Evolutionary conservation across 768 basidiomycete species (phyloP).

Genomic region (Cytidiella melzeri): DNA sequence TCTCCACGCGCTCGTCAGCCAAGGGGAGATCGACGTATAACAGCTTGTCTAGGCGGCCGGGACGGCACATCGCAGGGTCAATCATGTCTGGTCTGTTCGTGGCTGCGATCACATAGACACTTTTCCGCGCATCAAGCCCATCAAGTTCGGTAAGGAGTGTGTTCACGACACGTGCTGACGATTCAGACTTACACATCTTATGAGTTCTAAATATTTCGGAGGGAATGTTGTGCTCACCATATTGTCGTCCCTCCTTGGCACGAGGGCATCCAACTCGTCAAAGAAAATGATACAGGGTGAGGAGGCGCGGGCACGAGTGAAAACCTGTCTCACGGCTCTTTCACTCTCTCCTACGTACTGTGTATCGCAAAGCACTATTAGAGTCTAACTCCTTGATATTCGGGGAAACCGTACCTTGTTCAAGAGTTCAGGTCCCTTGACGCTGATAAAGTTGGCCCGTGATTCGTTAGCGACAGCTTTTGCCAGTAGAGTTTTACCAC

Average conservation of each 20-base stretch:
- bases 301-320: conserved; percentile 88
- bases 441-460: conserved; percentile 93
- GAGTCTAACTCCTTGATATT: not conserved
- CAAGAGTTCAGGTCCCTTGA: conserved; percentile 93
- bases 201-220: too few relatives aligned
- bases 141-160: conserved; percentile 93
- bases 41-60: conserved; percentile 89
- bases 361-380: not conserved
- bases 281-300: conserved; percentile 95
- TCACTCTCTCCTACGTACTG: conserved; percentile 98
- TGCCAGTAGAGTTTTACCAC: conserved; percentile 95
- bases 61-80: conserved; percentile 97
- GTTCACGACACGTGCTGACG: conserved; percentile 89
- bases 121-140: conserved; percentile 79
- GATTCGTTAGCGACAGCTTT: conserved; percentile 98
- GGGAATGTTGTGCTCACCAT: conserved; percentile 45
- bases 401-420: conserved; percentile 73
- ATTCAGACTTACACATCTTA: conserved; percentile 90
- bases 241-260: conserved; percentile 84
- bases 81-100: conserved; percentile 97
- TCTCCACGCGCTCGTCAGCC: conserved; percentile 71
- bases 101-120: conserved; percentile 90
- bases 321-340: conserved; percentile 89
- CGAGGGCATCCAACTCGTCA: conserved; percentile 89
- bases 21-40: conserved; percentile 88